A percentile compares a stretch with the other conserved stretches of the same genome.
phyloP scores from a whole-genome alignment of 1,284 basidiomycete genomes.

The Calocybe gambosa region DNA sequence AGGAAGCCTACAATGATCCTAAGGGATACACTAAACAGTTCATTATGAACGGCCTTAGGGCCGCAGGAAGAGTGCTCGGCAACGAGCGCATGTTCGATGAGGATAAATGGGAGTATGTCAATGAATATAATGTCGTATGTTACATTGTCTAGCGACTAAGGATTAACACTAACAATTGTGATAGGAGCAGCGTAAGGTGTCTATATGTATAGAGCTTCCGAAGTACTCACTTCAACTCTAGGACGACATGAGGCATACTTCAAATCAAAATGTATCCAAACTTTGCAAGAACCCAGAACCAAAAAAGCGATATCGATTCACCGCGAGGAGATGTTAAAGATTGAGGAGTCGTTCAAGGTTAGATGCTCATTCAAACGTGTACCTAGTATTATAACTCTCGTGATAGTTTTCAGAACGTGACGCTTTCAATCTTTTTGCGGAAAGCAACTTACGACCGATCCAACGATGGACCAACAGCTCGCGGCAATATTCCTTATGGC shows the following conservation, averaged over 20 bases:
- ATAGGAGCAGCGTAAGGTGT: conserved; percentile 24
- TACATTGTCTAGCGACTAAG: conserved; percentile 1
- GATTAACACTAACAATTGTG: conserved; percentile 4
- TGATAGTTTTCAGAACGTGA: conserved; percentile 77
- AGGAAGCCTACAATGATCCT: conserved; percentile 80
- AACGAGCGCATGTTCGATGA: conserved; percentile 56
- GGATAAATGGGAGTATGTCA: conserved; percentile 79
- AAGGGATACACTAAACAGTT: conserved; percentile 77
- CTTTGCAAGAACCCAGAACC: conserved; percentile 46
- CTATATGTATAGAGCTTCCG: neutral
- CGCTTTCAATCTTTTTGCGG: conserved; percentile 67
- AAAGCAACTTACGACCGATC: conserved; percentile 78
- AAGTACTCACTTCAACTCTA: conserved; percentile 21
- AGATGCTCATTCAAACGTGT: neutral
- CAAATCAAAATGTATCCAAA: conserved; percentile 62
- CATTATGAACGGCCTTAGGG: conserved; percentile 85
- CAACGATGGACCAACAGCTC: conserved; percentile 81
- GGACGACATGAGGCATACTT: conserved; percentile 88
- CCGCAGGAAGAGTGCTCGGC: conserved; percentile 56
- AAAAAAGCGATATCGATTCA: conserved; percentile 45
- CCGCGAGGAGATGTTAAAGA: conserved; percentile 73
- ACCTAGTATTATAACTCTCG: neutral
- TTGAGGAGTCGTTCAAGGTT: conserved; percentile 90
- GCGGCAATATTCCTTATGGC: conserved; percentile 81
- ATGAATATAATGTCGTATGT: conserved; percentile 76